phyloP scores from a whole-genome alignment of 306 rosid genomes.

The Neltuma alba region DNA sequence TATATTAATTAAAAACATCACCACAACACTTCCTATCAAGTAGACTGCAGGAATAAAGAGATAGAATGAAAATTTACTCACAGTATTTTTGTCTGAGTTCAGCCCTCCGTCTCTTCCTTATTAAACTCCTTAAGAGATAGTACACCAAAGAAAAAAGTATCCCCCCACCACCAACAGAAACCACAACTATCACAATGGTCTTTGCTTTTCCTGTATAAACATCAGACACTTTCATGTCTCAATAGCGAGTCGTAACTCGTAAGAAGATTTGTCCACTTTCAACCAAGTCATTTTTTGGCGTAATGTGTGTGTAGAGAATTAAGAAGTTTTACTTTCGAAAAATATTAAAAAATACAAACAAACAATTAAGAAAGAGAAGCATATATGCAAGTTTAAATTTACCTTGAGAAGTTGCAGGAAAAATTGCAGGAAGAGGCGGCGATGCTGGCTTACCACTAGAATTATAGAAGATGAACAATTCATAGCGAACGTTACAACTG shows the following conservation, averaged over 20 bases:
- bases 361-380: background rate
- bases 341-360: background rate
- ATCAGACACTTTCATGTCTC: background rate
- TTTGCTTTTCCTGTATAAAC: background rate
- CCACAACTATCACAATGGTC: background rate
- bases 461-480: slow-evolving; percentile 31
- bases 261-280: background rate
- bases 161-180: background rate
- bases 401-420: background rate
- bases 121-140: background rate
- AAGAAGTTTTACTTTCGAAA: background rate
- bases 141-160: background rate
- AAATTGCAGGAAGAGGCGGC: background rate
- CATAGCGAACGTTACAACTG: slow-evolving; percentile 36
- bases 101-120: background rate
- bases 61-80: background rate
- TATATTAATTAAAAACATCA: background rate
- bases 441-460: background rate
- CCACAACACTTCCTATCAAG: background rate
- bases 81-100: slow-evolving; percentile 25
- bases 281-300: background rate
- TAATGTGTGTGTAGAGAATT: background rate
- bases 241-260: background rate
- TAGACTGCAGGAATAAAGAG: background rate
- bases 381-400: background rate